Percentiles rank a stretch among this genome's conserved stretches.
These are phyloP conservation scores for Onygenales sp. DNA, from an alignment of 2,329 filamentous ascomycete species.

Conservation along the genomic window DNA sequence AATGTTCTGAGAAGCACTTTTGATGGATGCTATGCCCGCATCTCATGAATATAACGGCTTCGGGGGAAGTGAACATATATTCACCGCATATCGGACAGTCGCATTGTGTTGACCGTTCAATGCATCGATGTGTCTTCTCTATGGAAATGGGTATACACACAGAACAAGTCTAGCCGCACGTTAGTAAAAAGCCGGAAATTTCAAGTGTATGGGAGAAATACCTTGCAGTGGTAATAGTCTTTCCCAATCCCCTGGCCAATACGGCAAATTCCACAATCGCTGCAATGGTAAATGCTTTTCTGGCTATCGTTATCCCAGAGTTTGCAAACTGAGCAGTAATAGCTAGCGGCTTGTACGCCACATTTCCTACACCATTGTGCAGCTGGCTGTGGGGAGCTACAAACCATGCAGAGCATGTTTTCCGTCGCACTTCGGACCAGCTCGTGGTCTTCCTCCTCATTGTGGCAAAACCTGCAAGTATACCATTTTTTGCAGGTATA, in stretches of 20 bases:
- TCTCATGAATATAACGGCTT: slow-evolving; percentile 82
- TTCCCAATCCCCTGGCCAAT: slow-evolving; percentile 81
- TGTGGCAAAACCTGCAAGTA: slow-evolving; percentile 89
- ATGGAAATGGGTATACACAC: slow-evolving; percentile 89
- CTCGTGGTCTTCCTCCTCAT: slow-evolving; percentile 67
- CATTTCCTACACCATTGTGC: slow-evolving; percentile 70
- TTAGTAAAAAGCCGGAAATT: slow-evolving; percentile 17
- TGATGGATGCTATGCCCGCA: slow-evolving; percentile 96
- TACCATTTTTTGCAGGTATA: slow-evolving; percentile 86
- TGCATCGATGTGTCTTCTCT: slow-evolving; percentile 78
- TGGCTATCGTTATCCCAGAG: slow-evolving; percentile 89
- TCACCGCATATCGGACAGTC: slow-evolving; percentile 96
- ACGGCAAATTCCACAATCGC: slow-evolving; percentile 90
- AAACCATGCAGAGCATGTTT: slow-evolving; percentile 97
- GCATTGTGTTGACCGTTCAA: slow-evolving; percentile 87
- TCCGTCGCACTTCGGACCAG: slow-evolving; percentile 75
- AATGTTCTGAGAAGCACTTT: slow-evolving; percentile 78
- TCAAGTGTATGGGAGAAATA: slow-evolving; percentile 29
- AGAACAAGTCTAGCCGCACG: slow-evolving; percentile 61
- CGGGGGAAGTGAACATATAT: slow-evolving; percentile 88
- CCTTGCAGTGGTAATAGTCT: slow-evolving; percentile 98
- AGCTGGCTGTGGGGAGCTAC: slow-evolving; percentile 72
- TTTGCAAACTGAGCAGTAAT: slow-evolving; percentile 92
- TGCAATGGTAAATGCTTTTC: slow-evolving; percentile 92
- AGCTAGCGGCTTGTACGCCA: slow-evolving; percentile 67